phyloP scores from a whole-genome alignment of 192 early-diverging fungal species.

The Rhizoclosmatium sp. region DNA sequence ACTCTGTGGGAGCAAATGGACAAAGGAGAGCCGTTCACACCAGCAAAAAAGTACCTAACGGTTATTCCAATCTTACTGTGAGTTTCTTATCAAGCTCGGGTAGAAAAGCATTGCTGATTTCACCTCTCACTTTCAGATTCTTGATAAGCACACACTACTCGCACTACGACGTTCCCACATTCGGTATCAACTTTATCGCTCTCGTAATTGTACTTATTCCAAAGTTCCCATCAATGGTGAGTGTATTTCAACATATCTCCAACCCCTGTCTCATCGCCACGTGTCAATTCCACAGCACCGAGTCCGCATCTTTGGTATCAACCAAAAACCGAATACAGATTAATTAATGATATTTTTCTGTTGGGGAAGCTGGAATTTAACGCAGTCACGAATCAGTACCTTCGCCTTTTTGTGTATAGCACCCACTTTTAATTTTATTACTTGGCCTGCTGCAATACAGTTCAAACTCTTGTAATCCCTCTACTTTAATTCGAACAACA shows the following conservation, averaged over 20 bases:
- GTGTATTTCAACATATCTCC: background rate
- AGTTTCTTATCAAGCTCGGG: constrained; percentile 35
- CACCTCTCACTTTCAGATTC: constrained; percentile 62
- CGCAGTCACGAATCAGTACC: too few relatives aligned
- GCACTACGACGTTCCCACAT: constrained; percentile 90
- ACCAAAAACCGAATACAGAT: constrained; percentile 50
- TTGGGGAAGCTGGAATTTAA: too few relatives aligned
- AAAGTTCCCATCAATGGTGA: constrained; percentile 81
- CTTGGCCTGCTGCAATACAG: too few relatives aligned
- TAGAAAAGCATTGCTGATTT: constrained; percentile 16
- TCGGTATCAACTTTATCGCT: constrained; percentile 88
- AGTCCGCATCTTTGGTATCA: constrained; percentile 96
- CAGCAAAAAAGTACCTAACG: constrained; percentile 97
- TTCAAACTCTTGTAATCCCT: background rate
- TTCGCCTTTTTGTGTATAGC: too few relatives aligned
- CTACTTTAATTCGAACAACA: background rate
- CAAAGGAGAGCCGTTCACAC: constrained; percentile 95
- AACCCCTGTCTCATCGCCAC: background rate
- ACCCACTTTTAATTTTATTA: too few relatives aligned
- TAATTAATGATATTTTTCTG: background rate
- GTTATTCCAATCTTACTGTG: constrained; percentile 94
- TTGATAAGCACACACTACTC: constrained; percentile 95
- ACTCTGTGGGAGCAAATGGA: constrained; percentile 99
- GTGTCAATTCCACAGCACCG: constrained; percentile 41
- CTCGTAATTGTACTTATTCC: constrained; percentile 86